phyloP scores from a whole-genome alignment of 2,329 filamentous ascomycete species.

The Coniochaeta hoffmannii region DNA sequence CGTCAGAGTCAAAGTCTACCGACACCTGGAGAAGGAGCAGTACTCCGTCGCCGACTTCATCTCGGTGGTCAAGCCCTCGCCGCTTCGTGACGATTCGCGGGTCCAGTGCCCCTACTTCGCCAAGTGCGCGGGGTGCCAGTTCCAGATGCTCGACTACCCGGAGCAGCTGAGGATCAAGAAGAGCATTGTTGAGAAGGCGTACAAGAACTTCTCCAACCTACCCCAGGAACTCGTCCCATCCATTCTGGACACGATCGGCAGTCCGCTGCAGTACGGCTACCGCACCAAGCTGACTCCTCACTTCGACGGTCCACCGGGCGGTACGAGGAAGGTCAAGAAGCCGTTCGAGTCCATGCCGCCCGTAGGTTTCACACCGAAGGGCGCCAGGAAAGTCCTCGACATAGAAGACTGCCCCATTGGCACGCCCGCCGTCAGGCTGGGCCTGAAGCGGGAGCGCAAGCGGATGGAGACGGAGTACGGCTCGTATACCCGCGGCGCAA shows the following conservation, averaged over 20 bases:
- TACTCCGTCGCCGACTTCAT: conserved; percentile 80
- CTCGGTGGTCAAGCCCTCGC: conserved; percentile 65
- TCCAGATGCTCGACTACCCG: conserved; percentile 90
- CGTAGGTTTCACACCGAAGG: conserved; percentile 88
- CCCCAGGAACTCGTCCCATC: conserved; percentile 66
- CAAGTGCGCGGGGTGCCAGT: conserved; percentile 85
- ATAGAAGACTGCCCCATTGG: conserved; percentile 98
- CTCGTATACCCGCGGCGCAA: conserved; percentile 75
- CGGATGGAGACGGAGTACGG: conserved; percentile 63
- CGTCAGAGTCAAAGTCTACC: conserved; percentile 70
- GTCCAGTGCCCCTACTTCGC: conserved; percentile 82
- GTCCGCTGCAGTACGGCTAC: conserved; percentile 86
- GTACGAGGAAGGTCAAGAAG: conserved; percentile 41
- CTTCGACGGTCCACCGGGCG: conserved; percentile 69
- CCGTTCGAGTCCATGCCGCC: conserved; percentile 60
- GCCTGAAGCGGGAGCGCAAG: conserved; percentile 71
- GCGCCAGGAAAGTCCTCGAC: conserved; percentile 71
- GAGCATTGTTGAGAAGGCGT: conserved; percentile 84
- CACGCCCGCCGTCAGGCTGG: conserved; percentile 74
- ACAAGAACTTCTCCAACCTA: conserved; percentile 81
- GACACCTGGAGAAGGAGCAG: conserved; percentile 55
- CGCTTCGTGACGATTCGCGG: conserved; percentile 67
- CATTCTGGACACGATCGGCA: conserved; percentile 79
- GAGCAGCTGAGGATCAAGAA: conserved; percentile 83
- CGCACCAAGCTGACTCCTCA: conserved; percentile 96